phyloP scores from a whole-genome alignment of 768 basidiomycete genomes.

The Chalciporus pseudorubinellus region DNA sequence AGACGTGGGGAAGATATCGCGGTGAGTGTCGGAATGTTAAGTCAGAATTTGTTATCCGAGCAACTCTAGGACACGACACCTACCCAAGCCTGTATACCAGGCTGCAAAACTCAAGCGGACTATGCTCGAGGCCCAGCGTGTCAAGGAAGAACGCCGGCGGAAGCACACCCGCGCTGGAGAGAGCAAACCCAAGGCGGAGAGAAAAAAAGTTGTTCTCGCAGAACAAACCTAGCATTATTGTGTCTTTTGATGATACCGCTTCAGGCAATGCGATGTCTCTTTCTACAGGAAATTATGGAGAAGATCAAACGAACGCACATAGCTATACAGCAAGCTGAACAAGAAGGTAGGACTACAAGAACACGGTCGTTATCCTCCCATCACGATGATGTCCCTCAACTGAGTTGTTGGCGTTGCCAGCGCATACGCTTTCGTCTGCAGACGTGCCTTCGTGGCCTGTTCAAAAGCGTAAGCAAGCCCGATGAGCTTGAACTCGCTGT shows the following conservation, averaged over 20 bases:
- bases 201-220: conserved; percentile 80
- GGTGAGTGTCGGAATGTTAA: conserved; percentile 48
- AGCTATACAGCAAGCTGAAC: conserved; percentile 1
- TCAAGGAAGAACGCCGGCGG: conserved; percentile 91
- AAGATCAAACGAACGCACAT: neutral
- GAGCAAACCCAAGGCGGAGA: conserved; percentile 86
- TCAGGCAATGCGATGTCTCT: conserved; percentile 5
- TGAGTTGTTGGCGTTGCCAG: conserved; percentile 59
- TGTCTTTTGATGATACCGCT: conserved; percentile 12
- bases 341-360: conserved; percentile 2
- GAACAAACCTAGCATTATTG: conserved; percentile 54
- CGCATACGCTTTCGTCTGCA: conserved; percentile 46
- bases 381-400: conserved; percentile 33
- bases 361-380: conserved; percentile 4
- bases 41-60: conserved; percentile 2
- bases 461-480: conserved; percentile 64
- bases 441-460: conserved; percentile 55
- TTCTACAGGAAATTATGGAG: neutral
- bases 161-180: conserved; percentile 86
- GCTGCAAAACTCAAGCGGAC: conserved; percentile 85
- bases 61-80: conserved; percentile 61
- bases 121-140: conserved; percentile 85
- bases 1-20: conserved; percentile 75
- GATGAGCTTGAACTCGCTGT: conserved; percentile 56
- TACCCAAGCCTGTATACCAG: conserved; percentile 90